phyloP scores from a whole-genome alignment of 169 alveolate genomes.

The Cyclospora cayetanensis region DNA sequence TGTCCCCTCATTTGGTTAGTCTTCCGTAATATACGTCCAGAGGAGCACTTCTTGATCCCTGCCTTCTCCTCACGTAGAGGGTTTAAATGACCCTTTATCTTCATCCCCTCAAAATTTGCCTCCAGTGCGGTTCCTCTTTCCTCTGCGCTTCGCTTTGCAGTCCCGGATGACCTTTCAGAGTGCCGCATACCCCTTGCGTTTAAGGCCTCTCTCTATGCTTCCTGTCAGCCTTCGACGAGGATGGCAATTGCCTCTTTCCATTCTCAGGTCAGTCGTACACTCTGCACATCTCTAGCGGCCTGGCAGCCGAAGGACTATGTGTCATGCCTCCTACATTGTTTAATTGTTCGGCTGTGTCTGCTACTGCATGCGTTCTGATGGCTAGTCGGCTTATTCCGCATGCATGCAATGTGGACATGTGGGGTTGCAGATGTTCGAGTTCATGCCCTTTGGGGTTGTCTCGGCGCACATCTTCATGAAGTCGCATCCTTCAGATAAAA shows the following conservation, averaged over 20 bases:
- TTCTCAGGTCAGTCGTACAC: neutral
- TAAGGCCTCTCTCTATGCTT: constrained; percentile 39
- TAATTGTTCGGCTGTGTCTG: neutral
- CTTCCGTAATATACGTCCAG: no score
- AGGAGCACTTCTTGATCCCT: no score
- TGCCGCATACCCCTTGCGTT: constrained; percentile 55
- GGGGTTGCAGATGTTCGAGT: constrained; percentile 33
- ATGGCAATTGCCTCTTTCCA: constrained; percentile 49
- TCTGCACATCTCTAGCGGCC: no score
- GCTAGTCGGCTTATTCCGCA: neutral
- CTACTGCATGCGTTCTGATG: no score
- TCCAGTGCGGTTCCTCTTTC: no score
- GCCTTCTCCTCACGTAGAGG: no score
- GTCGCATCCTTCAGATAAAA: constrained; percentile 24
- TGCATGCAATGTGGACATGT: neutral
- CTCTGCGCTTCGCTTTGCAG: no score
- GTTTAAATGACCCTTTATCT: no score
- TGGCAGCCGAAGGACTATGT: no score
- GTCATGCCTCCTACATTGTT: neutral
- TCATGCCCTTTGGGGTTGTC: constrained; percentile 52
- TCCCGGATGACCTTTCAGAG: constrained; percentile 11
- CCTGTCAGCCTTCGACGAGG: constrained; percentile 47
- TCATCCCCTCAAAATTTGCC: no score
- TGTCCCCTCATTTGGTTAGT: neutral
- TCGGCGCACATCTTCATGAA: constrained; percentile 66